Evolutionary conservation across 2,329 filamentous ascomycete genomes (phyloP).

Genomic region (Akanthomyces lecanii): DNA sequence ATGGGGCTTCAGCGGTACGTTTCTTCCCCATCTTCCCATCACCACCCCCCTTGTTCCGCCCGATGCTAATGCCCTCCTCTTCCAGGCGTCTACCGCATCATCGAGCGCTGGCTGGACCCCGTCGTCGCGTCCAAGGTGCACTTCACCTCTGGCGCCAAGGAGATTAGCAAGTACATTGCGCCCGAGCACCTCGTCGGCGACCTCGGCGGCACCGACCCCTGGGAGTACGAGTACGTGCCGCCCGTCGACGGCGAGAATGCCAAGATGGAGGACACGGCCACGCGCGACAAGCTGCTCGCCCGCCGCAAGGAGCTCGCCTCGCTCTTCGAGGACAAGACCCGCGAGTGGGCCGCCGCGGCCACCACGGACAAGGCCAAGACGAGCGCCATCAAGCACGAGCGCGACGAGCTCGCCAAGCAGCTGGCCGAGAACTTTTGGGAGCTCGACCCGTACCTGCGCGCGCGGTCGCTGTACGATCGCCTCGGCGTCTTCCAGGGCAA

Average conservation of each 20-base stretch:
- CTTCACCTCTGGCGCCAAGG: constrained; percentile 72
- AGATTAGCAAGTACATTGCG: constrained; percentile 69
- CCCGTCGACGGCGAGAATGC: constrained; percentile 68
- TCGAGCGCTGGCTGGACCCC: constrained; percentile 86
- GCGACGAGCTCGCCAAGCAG: constrained; percentile 54
- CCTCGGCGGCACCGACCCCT: constrained; percentile 77
- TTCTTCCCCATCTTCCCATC: neutral
- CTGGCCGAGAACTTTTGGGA: constrained; percentile 75
- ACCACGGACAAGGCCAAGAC: constrained; percentile 35
- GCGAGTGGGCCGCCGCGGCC: constrained; percentile 59
- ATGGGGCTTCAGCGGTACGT: constrained; percentile 79
- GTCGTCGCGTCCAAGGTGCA: constrained; percentile 88
- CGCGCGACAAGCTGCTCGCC: constrained; percentile 55
- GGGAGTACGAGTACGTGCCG: constrained; percentile 73
- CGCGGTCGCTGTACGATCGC: constrained; percentile 74
- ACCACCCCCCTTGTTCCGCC: constrained; percentile 17
- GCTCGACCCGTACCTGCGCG: constrained; percentile 75
- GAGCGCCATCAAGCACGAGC: constrained; percentile 45
- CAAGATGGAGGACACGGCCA: constrained; percentile 56
- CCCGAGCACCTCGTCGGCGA: constrained; percentile 66
- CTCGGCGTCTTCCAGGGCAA: constrained; percentile 61
- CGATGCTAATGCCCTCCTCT: neutral
- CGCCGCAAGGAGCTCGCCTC: constrained; percentile 59
- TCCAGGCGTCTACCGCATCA: constrained; percentile 78
- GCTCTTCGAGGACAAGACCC: constrained; percentile 66